Evolutionary conservation across 805 yeast species (phyloP).

Genomic region (Barnettozyma populi): DNA sequence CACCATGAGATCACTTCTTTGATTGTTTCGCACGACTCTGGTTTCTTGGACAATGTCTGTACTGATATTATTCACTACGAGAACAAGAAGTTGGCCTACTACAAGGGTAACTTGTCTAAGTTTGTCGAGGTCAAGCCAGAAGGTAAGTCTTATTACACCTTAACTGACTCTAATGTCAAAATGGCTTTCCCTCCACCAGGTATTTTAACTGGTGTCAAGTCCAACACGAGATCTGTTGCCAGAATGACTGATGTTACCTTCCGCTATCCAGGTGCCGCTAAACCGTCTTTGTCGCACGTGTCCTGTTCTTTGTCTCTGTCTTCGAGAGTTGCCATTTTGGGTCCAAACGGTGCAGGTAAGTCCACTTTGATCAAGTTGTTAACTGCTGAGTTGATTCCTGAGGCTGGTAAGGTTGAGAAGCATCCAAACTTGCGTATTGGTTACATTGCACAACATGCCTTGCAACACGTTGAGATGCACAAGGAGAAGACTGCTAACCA

Average conservation of each 20-base stretch:
- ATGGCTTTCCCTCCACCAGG: slow-evolving; percentile 99
- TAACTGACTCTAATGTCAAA: slow-evolving; percentile 86
- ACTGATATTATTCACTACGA: slow-evolving; percentile 96
- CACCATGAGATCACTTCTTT: slow-evolving; percentile 88
- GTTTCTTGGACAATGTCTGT: slow-evolving; percentile 91
- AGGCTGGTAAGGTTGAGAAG: slow-evolving; percentile 86
- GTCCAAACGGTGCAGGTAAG: slow-evolving; percentile 99
- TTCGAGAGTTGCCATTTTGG: slow-evolving; percentile 95
- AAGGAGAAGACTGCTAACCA: slow-evolving; percentile 97
- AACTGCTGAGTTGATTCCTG: slow-evolving; percentile 88
- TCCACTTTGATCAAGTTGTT: slow-evolving; percentile 89
- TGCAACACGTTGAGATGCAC: slow-evolving; percentile 95
- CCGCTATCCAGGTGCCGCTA: slow-evolving; percentile 81
- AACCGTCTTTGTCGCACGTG: slow-evolving; percentile 74
- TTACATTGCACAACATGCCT: slow-evolving; percentile 97
- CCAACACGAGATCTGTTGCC: slow-evolving; percentile 90
- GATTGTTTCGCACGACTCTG: slow-evolving; percentile 97
- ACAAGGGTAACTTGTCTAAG: slow-evolving; percentile 91
- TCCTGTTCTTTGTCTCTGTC: slow-evolving; percentile 89
- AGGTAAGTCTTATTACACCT: slow-evolving; percentile 91
- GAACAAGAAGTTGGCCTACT: slow-evolving; percentile 87
- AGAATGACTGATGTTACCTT: slow-evolving; percentile 81
- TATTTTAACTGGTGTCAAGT: slow-evolving; percentile 92
- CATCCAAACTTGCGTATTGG: slow-evolving; percentile 98
- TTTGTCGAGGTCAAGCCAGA: slow-evolving; percentile 92